Base-by-base conservation (phyloP, 164 flowering plant species). In the Vitis cinerea region DNA sequence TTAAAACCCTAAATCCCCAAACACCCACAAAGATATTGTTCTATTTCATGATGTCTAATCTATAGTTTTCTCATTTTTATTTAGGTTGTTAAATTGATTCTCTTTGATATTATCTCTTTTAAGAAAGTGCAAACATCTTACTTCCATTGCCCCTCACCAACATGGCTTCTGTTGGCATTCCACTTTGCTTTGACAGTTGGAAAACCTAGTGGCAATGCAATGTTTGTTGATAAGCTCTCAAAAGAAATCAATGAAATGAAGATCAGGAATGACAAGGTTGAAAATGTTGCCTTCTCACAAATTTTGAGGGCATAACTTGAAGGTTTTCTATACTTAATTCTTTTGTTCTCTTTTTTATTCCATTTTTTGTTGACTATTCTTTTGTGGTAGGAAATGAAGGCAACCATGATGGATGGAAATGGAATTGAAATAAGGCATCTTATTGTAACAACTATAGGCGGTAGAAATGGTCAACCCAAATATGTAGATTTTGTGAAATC, bases 371-470 rank as follows among this genome's bases (percentile, higher is more conserved):
- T 48, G 17, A 17, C 12, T 2, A 9, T 16, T 9, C 44, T 64
- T 59, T n/a, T 65, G 13, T 69, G 63, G 14, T 55, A 88, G 91
- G 90, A 88, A 77, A 81, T 88, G 85, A 92, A 90, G 78, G 87
- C 89, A 44, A 77, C 86, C 3, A 75, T 90, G 54, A 87, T 90
- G 27, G 83, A 88, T 82, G 95, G 87, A 58, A 86, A 83, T 81
- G 92, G 92, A 66, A 85, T 88, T 59, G 92, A 90, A 73, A 84
- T 86, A 3, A 89, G 92, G 10, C 95, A 87, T 72, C 82, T 90
- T 17, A 90, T 88, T 74, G 91, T 90, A 23, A 90, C 91, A 31
- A 88, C 90, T 63, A 86, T 88, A 72, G 91, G 91, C 57, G 92
- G 95, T 55, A 83, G 81, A 78, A 87, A 90, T 79, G 95, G 92